These are phyloP conservation scores for Pelargonium australe DNA, from an alignment of 441 rosid genomes.

Conservation along the genomic window DNA sequence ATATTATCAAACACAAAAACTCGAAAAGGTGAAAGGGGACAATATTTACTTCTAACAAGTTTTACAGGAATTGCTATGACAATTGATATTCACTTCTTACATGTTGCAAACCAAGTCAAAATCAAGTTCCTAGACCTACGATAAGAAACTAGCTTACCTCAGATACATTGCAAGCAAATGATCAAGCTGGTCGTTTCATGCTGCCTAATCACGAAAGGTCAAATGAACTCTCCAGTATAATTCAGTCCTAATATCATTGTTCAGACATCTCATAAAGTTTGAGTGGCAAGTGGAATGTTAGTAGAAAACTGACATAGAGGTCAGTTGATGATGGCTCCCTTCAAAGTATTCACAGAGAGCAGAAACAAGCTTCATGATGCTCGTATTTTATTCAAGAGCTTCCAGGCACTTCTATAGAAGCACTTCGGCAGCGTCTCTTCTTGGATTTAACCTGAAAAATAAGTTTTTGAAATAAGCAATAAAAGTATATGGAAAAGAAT, in stretches of 20 bases:
- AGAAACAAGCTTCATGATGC: neutral
- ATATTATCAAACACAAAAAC: too few species aligned
- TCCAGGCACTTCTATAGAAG: neutral
- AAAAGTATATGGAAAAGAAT: too few species aligned
- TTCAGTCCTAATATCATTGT: too few species aligned
- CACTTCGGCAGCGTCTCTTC: conserved; percentile 5
- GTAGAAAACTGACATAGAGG: conserved; percentile 5
- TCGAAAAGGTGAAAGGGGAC: too few species aligned
- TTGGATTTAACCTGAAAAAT: conserved; percentile 3
- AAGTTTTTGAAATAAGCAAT: neutral
- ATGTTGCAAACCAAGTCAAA: too few species aligned
- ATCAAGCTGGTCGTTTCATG: too few species aligned
- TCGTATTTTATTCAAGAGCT: neutral
- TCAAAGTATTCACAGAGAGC: too few species aligned
- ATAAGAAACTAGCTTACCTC: conserved; percentile 1
- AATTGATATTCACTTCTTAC: too few species aligned
- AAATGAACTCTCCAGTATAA: neutral
- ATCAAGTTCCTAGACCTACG: too few species aligned
- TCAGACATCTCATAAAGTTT: neutral
- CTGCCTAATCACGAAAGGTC: neutral
- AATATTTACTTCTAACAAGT: too few species aligned
- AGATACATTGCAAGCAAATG: too few species aligned
- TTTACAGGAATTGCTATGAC: too few species aligned
- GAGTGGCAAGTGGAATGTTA: neutral
- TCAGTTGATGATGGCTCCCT: neutral